phyloP scores from a whole-genome alignment of 2,329 filamentous ascomycete genomes.

The Xylariaceae sp. region DNA sequence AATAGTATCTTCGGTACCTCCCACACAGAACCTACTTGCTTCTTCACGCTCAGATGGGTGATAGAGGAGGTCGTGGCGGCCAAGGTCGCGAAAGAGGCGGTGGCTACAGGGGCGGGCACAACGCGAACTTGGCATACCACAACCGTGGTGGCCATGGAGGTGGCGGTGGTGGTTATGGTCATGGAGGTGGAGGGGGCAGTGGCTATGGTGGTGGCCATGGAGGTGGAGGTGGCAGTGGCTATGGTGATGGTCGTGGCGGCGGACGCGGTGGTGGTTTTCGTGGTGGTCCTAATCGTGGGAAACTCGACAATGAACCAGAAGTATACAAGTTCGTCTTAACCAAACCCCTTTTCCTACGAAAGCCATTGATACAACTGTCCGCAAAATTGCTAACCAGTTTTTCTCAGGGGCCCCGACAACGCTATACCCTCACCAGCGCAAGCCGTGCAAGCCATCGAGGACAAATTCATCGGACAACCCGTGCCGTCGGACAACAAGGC shows the following conservation, averaged over 20 bases:
- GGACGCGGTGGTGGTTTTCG: neutral
- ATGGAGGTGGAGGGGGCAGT: neutral
- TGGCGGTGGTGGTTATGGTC: neutral
- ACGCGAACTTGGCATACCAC: no score
- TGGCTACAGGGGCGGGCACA: no score
- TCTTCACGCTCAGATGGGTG: no score
- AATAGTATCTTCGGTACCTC: no score
- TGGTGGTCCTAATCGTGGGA: neutral
- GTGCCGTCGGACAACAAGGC: constrained; percentile 5
- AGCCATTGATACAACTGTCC: constrained; percentile 1
- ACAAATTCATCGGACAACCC: constrained; percentile 35
- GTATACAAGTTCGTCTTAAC: constrained; percentile 18
- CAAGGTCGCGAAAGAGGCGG: no score
- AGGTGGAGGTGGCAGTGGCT: neutral
- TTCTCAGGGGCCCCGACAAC: neutral
- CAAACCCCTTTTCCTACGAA: constrained; percentile 21
- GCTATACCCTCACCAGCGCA: constrained; percentile 23
- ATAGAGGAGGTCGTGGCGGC: no score
- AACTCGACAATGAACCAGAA: neutral
- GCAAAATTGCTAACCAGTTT: neutral
- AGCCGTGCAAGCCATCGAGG: constrained; percentile 36
- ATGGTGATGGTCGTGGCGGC: constrained; percentile 3
- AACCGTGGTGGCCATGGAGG: no score
- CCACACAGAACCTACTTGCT: no score
- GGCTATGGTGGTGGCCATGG: neutral